These are phyloP conservation scores for Lepidium didymum DNA, from an alignment of 345 rosid genomes.

Conservation along the genomic window DNA sequence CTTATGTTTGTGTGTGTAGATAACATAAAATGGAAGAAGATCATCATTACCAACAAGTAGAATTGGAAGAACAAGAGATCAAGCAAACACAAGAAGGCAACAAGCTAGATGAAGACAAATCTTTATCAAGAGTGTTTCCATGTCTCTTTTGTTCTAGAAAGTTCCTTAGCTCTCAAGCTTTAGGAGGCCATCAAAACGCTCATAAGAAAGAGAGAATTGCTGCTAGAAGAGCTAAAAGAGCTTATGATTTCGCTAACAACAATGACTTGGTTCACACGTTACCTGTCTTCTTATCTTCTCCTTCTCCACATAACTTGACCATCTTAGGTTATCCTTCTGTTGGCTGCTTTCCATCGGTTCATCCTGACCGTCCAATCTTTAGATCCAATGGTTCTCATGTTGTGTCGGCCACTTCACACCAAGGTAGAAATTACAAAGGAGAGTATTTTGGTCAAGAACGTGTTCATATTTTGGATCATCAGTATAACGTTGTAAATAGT, in stretches of 20 bases:
- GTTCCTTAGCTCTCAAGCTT: constrained; percentile 85
- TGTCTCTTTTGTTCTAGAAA: constrained; percentile 79
- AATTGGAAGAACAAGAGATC: constrained; percentile 29
- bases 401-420: constrained; percentile 15
- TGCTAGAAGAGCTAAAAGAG: constrained; percentile 64
- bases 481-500: constrained; percentile 2
- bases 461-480: constrained; percentile 8
- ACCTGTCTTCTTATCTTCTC: constrained; percentile 29
- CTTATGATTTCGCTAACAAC: constrained; percentile 33
- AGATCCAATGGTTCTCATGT: constrained; percentile 32
- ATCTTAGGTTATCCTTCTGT: constrained; percentile 45
- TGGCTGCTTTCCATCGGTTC: constrained; percentile 24
- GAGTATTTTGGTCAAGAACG: constrained; percentile 19
- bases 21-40: constrained; percentile 12
- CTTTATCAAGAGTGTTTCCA: constrained; percentile 49
- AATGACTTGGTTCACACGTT: constrained; percentile 27
- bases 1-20: background rate
- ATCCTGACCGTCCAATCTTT: constrained; percentile 10
- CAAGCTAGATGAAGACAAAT: constrained; percentile 18
- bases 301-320: constrained; percentile 35
- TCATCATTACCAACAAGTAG: constrained; percentile 14
- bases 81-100: constrained; percentile 22
- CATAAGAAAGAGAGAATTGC: constrained; percentile 86
- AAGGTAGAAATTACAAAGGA: constrained; percentile 35
- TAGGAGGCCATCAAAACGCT: constrained; percentile 95